These are phyloP conservation scores for Nyctanthes arbortristis DNA, from an alignment of 257 asterid species.

Conservation along the genomic window DNA sequence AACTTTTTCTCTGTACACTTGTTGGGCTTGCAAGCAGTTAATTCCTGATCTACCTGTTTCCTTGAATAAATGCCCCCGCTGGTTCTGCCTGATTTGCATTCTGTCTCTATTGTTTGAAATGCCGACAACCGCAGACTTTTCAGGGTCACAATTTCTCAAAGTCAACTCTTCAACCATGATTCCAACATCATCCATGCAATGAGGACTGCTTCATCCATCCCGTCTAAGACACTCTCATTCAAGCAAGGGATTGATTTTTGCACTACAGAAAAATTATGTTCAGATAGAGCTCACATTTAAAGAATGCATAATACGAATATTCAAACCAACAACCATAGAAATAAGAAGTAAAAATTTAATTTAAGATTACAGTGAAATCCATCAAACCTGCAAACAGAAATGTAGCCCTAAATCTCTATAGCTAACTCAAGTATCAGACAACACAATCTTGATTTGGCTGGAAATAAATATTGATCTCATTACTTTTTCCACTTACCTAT, in stretches of 20 bases:
- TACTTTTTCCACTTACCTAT: neutral
- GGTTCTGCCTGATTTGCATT: conserved; percentile 49
- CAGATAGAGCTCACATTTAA: neutral
- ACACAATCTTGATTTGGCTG: neutral
- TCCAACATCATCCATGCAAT: conserved; percentile 65
- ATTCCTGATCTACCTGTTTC: conserved; percentile 58
- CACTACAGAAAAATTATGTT: conserved; percentile 12
- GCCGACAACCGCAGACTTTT: conserved; percentile 53
- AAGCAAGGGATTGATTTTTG: conserved; percentile 21
- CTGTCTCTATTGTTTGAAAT: conserved; percentile 52
- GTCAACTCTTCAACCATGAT: conserved; percentile 77
- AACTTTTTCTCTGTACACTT: conserved; percentile 51
- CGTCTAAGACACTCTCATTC: conserved; percentile 24
- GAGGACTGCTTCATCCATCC: conserved; percentile 54
- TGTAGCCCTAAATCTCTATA: neutral
- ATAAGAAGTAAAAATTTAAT: neutral
- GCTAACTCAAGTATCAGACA: neutral
- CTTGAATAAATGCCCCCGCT: conserved; percentile 64
- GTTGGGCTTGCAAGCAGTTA: conserved; percentile 46
- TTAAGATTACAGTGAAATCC: neutral
- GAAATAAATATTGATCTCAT: neutral
- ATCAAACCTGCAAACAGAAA: neutral
- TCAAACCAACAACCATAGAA: neutral
- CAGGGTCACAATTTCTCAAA: conserved; percentile 55
- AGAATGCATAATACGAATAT: neutral